Evolutionary conservation across 2,329 filamentous ascomycete species (phyloP), one percentile per base, ranked within the genome.

Genomic region (Hysterium pulicare): DNA sequence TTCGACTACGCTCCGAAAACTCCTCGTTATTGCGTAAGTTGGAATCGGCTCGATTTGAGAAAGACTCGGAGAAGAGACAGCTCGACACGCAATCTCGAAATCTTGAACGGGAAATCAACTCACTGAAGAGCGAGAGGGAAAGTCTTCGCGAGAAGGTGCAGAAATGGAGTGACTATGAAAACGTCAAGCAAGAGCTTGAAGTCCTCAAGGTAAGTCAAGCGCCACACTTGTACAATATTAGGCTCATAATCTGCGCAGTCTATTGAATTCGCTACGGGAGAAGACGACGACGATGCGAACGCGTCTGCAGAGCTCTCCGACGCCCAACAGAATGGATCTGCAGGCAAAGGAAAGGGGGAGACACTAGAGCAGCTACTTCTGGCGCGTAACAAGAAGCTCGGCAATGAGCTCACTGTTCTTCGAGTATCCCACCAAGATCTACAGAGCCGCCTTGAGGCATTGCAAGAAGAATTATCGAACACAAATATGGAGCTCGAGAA

Each of bases 341-440:
- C 70, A 2, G 60, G 68, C 5, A 83, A 82, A 60, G 71, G 72
- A 37, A 86, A 86, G 53, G 82, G 86, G 33, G 89, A 95, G 55
- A 90, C 85, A 1, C 71, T 98, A 8, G 93, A 98, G 67, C 90
- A 95, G 68, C 80, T 98, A 21, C 75, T 98, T 5, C 74, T 98
- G 40, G 86, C 89, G 8, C 83, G 93, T 34, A 98, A 98, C 74
- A 98, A 97, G 73, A 98, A 97, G 71, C 76, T 98, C 28, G 85
- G 86, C 54, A 90, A 96, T 58, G 93, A 98, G 65, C 78, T 97
- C 49, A 96, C 93, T 2, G 81, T 97, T 30, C 75, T 98, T 33
- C 83, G 93, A 31, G 89, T 98, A 3, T 96, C 93, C 0, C 90
- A 97, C 62, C 88, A 95, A 58, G 91, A 97, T 57, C 75, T 97